Evolutionary conservation across 176 grass and related monocot species (phyloP).

Genomic region (Poa pratensis): DNA sequence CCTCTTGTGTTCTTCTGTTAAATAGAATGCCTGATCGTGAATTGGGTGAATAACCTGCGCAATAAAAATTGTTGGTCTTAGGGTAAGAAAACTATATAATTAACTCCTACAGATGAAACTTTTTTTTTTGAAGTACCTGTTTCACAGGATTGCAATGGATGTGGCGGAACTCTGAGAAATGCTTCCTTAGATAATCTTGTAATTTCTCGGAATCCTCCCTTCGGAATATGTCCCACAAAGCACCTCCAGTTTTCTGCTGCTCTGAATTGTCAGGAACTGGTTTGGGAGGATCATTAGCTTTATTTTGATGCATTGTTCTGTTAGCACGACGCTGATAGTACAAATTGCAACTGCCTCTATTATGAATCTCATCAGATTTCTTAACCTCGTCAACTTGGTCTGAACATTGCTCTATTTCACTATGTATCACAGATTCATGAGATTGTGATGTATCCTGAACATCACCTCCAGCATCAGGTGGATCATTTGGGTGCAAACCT

Average conservation of each 20-base stretch:
- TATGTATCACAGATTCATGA: slow-evolving; percentile 9
- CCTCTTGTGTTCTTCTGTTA: slow-evolving; percentile 76
- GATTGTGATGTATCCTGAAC: slow-evolving; percentile 11
- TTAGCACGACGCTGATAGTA: no score
- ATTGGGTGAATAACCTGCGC: slow-evolving; percentile 78
- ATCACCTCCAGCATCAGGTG: slow-evolving; percentile 20
- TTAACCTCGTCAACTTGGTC: slow-evolving; percentile 31
- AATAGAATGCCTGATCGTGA: slow-evolving; percentile 81
- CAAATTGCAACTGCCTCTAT: no score
- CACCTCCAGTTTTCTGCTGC: slow-evolving; percentile 50
- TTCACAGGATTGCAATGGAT: slow-evolving; percentile 59
- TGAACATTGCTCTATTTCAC: no score
- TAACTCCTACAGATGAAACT: background rate
- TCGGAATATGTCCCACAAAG: slow-evolving; percentile 91
- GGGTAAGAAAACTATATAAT: background rate
- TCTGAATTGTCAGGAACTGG: slow-evolving; percentile 24
- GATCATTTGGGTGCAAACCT: slow-evolving; percentile 48
- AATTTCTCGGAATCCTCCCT: slow-evolving; percentile 75
- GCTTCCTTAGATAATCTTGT: slow-evolving; percentile 68
- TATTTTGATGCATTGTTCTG: background rate
- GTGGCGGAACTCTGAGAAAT: slow-evolving; percentile 76
- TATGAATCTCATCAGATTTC: slow-evolving; percentile 19
- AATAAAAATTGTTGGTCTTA: slow-evolving; percentile 25
- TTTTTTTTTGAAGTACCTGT: slow-evolving; percentile 47
- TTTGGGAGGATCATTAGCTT: background rate